Percentiles rank a stretch among this genome's conserved stretches.
These are phyloP conservation scores for Fusarium chlamydosporum DNA, from an alignment of 2,329 filamentous ascomycete species.

Conservation along the genomic window DNA sequence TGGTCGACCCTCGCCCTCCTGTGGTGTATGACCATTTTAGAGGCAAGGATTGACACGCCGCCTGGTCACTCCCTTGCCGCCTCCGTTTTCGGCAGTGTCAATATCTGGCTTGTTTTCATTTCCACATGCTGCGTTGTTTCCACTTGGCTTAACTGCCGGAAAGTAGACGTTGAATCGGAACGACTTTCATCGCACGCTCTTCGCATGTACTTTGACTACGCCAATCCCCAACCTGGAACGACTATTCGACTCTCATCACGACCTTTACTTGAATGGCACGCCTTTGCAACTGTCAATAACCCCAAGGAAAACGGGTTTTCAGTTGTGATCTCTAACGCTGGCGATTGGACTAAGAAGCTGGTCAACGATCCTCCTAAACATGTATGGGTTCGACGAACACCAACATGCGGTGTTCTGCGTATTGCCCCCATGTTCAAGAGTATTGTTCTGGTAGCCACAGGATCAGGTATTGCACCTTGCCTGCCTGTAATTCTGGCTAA, in stretches of 20 bases:
- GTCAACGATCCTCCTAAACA: conserved; percentile 70
- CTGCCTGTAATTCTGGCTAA: conserved; percentile 65
- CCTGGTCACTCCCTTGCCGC: conserved; percentile 50
- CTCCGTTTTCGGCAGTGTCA: conserved; percentile 54
- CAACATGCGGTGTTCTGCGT: conserved; percentile 73
- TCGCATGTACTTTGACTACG: conserved; percentile 75
- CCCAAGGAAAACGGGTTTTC: conserved; percentile 68
- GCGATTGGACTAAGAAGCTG: conserved; percentile 73
- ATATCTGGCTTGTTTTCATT: conserved; percentile 74
- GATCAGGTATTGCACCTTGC: conserved; percentile 75
- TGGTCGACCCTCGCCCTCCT: conserved; percentile 37
- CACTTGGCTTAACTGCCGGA: conserved; percentile 77
- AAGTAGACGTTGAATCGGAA: conserved; percentile 72
- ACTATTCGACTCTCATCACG: conserved; percentile 70
- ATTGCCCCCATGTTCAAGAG: conserved; percentile 73
- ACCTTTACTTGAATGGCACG: conserved; percentile 76
- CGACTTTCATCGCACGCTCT: conserved; percentile 77
- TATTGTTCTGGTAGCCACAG: conserved; percentile 75
- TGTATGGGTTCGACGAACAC: conserved; percentile 75
- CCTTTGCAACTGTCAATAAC: conserved; percentile 77
- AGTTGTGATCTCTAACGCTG: conserved; percentile 75
- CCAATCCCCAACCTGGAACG: conserved; percentile 59
- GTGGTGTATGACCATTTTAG: conserved; percentile 59
- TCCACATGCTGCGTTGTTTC: conserved; percentile 74
- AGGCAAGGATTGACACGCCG: conserved; percentile 69